Percentiles rank a stretch among this genome's conserved stretches.
phyloP scores from a whole-genome alignment of 225 moss, liverwort and hornwort species.

The Anthoceros angustus region DNA sequence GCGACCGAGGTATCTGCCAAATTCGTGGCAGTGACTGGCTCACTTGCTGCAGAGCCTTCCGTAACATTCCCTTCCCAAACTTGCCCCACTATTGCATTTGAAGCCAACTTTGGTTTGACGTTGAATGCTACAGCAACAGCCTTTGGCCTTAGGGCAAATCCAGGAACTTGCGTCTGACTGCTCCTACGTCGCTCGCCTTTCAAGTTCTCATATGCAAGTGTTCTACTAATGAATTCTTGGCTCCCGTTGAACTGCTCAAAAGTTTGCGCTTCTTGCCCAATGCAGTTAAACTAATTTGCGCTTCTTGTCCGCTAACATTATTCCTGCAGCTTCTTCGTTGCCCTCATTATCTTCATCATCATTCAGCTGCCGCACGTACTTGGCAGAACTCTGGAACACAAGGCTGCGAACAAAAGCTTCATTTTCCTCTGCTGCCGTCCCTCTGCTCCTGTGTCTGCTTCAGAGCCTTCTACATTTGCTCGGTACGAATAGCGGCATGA shows the following conservation, averaged over 20 bases:
- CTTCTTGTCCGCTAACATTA: constrained; percentile 16
- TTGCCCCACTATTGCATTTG: not conserved
- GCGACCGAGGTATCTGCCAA: not conserved
- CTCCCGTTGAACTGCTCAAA: not conserved
- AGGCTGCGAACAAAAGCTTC: constrained; percentile 58
- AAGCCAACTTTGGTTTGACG: not conserved
- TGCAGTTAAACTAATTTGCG: not conserved
- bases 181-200: constrained; percentile 10
- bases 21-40: not conserved
- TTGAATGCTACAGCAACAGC: not conserved
- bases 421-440: no score
- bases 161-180: constrained; percentile 7
- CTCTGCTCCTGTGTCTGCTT: not conserved
- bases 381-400: constrained; percentile 68
- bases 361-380: constrained; percentile 45
- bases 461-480: not conserved
- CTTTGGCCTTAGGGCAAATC: constrained; percentile 33
- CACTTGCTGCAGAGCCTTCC: not conserved
- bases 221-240: not conserved
- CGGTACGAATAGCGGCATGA: not conserved
- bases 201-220: not conserved
- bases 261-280: not conserved
- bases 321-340: constrained; percentile 9
- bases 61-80: not conserved
- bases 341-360: constrained; percentile 39